Evolutionary conservation across 2,329 filamentous ascomycete genomes (phyloP).

Genomic region (Alternaria sp.): DNA sequence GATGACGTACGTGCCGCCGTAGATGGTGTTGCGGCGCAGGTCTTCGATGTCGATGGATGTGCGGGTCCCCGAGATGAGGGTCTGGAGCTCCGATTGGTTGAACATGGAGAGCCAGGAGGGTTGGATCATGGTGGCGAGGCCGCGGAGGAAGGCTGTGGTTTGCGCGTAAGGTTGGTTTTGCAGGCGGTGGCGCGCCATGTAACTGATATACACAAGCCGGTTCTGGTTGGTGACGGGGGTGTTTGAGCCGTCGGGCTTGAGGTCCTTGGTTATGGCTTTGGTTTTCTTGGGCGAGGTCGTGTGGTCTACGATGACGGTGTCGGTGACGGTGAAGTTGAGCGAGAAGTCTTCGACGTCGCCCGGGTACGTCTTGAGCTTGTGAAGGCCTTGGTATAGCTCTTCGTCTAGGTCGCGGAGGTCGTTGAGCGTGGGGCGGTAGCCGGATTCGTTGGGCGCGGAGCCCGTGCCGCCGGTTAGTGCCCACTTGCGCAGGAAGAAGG

Average conservation of each 20-base stretch:
- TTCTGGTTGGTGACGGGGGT: conserved; percentile 89
- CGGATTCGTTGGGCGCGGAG: conserved; percentile 68
- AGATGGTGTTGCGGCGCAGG: conserved; percentile 80
- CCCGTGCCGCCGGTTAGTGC: conserved; percentile 72
- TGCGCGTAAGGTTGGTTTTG: conserved; percentile 80
- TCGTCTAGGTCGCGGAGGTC: conserved; percentile 92
- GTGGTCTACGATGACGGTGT: conserved; percentile 59
- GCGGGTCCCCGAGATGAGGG: conserved; percentile 86
- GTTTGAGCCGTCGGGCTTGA: conserved; percentile 78
- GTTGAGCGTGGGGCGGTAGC: conserved; percentile 91
- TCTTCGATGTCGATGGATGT: conserved; percentile 87
- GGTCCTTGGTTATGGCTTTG: conserved; percentile 72
- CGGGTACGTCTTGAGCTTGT: conserved; percentile 80
- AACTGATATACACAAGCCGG: conserved; percentile 90
- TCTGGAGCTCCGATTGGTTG: conserved; percentile 93
- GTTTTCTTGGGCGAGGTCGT: conserved; percentile 48
- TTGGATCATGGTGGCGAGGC: conserved; percentile 85
- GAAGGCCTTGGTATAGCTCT: conserved; percentile 84
- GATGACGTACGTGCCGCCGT: conserved; percentile 85
- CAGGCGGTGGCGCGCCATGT: conserved; percentile 85
- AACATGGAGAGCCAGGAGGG: conserved; percentile 98
- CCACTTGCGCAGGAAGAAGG: conserved; percentile 97
- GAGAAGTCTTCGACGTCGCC: conserved; percentile 81
- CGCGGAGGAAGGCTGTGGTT: conserved; percentile 85
- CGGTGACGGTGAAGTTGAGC: conserved; percentile 88